Base-by-base conservation (phyloP, 768 basidiomycete genomes). In the Polyporus arcularius region DNA sequence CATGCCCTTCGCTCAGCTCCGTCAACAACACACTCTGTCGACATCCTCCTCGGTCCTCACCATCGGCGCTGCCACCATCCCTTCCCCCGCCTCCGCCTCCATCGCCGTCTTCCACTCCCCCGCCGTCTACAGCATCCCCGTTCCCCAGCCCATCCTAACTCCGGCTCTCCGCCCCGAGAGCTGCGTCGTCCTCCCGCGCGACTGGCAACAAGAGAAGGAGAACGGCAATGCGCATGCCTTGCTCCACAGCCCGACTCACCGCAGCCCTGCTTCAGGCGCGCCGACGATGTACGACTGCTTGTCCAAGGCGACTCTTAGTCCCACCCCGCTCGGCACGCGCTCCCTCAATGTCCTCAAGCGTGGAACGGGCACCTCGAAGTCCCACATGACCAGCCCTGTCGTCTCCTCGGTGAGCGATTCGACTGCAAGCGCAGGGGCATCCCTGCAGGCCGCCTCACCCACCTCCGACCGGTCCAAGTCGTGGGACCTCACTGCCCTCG, bases 401-500 rank as follows among this genome's bases (percentile, higher is more conserved):
- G 21, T 38, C n/a, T 21, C 51, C 18, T 35, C 51, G 21, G 28
- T 15, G 51, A 4, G 39, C 35, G 32, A 41, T 1, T 52, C 51
- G 51, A 18, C 51, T 16, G 31, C 21, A 12, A 48, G 46, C 46
- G 8, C 7, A 18, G 28, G 10, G 8, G 21, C n/a, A 45, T 15
- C 43, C 28, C 46, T 26, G 7, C 46, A 5, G 21, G 6, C 46
- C 18, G 21, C 6, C 21, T 12, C 8, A 3, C 11, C 21, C 10
- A 46, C 4, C 45, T 16, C 26, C 46, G 28, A 16, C 21, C 43
- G 9, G 26, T 4, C 21, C 18, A 39, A 54, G 41, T 61, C 55
- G 40, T 69, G 68, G 68, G 66, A 70, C 14, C 61, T 72, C 21
- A 45, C 59, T 8, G 69, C 68, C 41, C 62, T 72, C 9, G 48